Base-by-base conservation (phyloP, 2,329 filamentous ascomycete genomes). In the Verticillium nonalfalfae region DNA sequence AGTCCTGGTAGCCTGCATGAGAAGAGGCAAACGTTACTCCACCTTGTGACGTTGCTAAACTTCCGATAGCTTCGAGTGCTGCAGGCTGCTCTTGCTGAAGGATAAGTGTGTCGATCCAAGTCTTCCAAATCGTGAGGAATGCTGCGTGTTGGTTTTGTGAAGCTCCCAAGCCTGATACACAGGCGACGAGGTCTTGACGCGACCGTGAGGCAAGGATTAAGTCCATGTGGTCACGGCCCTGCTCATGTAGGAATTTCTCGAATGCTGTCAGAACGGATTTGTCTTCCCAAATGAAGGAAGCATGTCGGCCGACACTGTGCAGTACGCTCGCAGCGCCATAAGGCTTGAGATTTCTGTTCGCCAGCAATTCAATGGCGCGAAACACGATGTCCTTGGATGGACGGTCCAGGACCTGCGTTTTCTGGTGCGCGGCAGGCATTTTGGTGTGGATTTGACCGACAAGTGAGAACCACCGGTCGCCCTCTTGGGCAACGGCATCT, bases 141-240 rank as follows among this genome's bases (percentile, higher is more conserved):
- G 71, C 68, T 0, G 68, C 66, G 0, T 71, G 70, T 61, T 72
- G 77, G 60, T 67, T 75, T 45, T 73, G 73, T 15, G 78, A 75
- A 35, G 76, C 71, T 1, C 82, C 80, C 50, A 87, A 76, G 0
- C 82, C 73, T 57, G 87, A 82, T 0, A 96, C 76, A 11, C 87
- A 85, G 0, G 87, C 83, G 7, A 93, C 77, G 0, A 97, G 73
- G 58, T 88, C 82, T 1, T 82, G 74, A 0, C 85, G 84, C 1
- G 91, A 93, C 0, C 90, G 85, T 0, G 91, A 93, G 1, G 82
- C 74, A 2, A 93, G 74, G 15, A 95, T 75, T 1, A 78, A 74
- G 0, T 83, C 77, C 14, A 89, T 77, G 63, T 87, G 78, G 1
- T 84, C 76, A 21, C 78, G 73, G 4, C 89, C 74, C 52, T 90